Evolutionary conservation across 2,329 filamentous ascomycete genomes (phyloP).

Genomic region (Incumbomyces delicatus): DNA sequence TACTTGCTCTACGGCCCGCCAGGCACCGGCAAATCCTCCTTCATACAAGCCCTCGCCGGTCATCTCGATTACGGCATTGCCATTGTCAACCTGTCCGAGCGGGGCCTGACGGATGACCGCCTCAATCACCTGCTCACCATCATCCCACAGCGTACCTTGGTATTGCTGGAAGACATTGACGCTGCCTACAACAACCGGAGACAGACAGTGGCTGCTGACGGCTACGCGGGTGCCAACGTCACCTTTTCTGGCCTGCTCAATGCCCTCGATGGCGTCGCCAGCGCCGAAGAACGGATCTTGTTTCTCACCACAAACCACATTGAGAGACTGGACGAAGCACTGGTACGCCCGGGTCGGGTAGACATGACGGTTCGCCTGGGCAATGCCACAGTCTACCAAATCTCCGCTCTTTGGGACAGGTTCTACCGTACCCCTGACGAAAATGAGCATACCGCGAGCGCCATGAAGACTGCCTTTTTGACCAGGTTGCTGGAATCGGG

Average conservation of each 20-base stretch:
- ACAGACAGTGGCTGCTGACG: constrained; percentile 61
- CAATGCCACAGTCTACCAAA: constrained; percentile 77
- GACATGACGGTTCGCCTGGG: constrained; percentile 89
- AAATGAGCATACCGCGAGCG: constrained; percentile 37
- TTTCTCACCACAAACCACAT: constrained; percentile 94
- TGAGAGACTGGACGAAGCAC: constrained; percentile 69
- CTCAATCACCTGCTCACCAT: constrained; percentile 78
- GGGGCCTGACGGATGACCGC: constrained; percentile 81
- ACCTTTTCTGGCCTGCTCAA: constrained; percentile 89
- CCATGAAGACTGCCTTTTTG: constrained; percentile 59
- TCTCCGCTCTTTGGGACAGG: constrained; percentile 79
- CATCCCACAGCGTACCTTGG: constrained; percentile 69
- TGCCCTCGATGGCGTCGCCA: constrained; percentile 81
- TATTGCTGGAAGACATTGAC: constrained; percentile 83
- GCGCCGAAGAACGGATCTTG: constrained; percentile 84
- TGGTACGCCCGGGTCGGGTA: constrained; percentile 83
- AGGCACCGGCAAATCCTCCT: constrained; percentile 87
- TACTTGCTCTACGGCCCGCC: constrained; percentile 85
- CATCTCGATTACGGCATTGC: constrained; percentile 86
- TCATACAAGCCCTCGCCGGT: constrained; percentile 91
- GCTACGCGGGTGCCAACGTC: constrained; percentile 77
- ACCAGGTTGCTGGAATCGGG: constrained; percentile 58
- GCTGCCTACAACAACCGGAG: constrained; percentile 78
- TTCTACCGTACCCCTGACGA: constrained; percentile 79
- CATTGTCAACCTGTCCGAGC: constrained; percentile 81